Conservation (phyloP, 2,329 filamentous ascomycete species). For the Talaromyces marneffei region DNA sequence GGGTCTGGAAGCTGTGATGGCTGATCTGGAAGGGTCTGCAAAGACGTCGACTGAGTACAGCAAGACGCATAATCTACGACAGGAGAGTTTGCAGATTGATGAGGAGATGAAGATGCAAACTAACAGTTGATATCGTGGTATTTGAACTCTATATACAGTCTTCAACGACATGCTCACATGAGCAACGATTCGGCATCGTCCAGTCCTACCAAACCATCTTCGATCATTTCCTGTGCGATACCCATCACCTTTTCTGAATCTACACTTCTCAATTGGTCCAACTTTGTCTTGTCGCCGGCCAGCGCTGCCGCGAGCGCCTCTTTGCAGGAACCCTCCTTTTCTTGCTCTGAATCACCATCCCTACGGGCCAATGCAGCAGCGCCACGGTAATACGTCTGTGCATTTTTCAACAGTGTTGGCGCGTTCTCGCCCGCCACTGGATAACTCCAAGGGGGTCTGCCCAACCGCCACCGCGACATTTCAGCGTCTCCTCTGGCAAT, state of each 20-base stretch:
- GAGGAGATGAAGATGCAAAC: constrained; percentile 33
- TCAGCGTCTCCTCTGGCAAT: constrained; percentile 52
- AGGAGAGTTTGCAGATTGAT: constrained; percentile 41
- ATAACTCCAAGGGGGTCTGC: constrained; percentile 40
- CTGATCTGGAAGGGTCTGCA: constrained; percentile 51
- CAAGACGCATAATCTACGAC: constrained; percentile 33
- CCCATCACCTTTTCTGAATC: constrained; percentile 35
- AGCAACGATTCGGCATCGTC: constrained; percentile 29
- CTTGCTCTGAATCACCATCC: constrained; percentile 40
- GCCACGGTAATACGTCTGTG: constrained; percentile 54
- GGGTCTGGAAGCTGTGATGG: constrained; percentile 51
- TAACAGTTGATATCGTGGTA: constrained; percentile 17
- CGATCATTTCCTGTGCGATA: constrained; percentile 48
- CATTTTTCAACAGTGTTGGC: constrained; percentile 48
- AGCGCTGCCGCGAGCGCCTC: constrained; percentile 46
- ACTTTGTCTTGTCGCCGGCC: constrained; percentile 33
- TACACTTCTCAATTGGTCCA: constrained; percentile 33
- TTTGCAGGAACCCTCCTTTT: constrained; percentile 43
- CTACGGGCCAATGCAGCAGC: constrained; percentile 39
- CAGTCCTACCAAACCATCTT: constrained; percentile 46
- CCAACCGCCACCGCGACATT: constrained; percentile 49
- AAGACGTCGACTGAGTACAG: constrained; percentile 37
- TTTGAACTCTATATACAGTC: constrained; percentile 1
- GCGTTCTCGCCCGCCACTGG: constrained; percentile 41
- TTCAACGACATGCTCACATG: constrained; percentile 20